Percentiles rank a stretch among this genome's conserved stretches.
Conservation (phyloP, 2,329 filamentous ascomycete species). For the Pestalotiopsis sp. region DNA sequence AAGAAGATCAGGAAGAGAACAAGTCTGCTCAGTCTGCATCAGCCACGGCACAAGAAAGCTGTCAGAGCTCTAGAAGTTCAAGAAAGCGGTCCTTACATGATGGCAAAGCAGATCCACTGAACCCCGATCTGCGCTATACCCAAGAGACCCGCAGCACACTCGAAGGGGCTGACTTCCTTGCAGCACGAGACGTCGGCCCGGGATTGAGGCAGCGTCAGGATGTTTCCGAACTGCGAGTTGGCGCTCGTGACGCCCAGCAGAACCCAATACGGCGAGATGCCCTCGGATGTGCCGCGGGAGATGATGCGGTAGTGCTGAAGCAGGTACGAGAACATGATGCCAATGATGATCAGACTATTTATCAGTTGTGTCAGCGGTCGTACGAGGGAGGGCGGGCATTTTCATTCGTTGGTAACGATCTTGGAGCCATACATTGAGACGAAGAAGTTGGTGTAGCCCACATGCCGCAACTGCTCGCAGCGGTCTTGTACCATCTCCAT, state of each 20-base stretch:
- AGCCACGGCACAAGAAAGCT: not conserved
- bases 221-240: constrained; percentile 89
- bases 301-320: constrained; percentile 95
- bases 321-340: constrained; percentile 89
- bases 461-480: constrained; percentile 55
- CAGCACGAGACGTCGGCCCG: constrained; percentile 86
- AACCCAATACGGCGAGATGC: constrained; percentile 94
- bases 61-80: too few species aligned
- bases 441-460: constrained; percentile 57
- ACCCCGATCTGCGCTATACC: constrained; percentile 89
- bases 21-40: constrained; percentile 61
- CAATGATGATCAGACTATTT: constrained; percentile 73
- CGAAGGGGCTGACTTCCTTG: constrained; percentile 75
- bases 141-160: constrained; percentile 83
- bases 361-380: constrained; percentile 22
- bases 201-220: constrained; percentile 83
- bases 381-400: too few species aligned
- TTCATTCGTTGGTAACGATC: not conserved
- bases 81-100: constrained; percentile 68
- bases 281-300: constrained; percentile 80
- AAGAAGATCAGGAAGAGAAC: constrained; percentile 96
- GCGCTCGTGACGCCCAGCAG: constrained; percentile 90
- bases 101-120: constrained; percentile 89
- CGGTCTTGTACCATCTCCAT: constrained; percentile 33
- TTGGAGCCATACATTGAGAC: constrained; percentile 51